phyloP scores from a whole-genome alignment of 2,329 filamentous ascomycete genomes.

The Pseudopyricularia javanii region DNA sequence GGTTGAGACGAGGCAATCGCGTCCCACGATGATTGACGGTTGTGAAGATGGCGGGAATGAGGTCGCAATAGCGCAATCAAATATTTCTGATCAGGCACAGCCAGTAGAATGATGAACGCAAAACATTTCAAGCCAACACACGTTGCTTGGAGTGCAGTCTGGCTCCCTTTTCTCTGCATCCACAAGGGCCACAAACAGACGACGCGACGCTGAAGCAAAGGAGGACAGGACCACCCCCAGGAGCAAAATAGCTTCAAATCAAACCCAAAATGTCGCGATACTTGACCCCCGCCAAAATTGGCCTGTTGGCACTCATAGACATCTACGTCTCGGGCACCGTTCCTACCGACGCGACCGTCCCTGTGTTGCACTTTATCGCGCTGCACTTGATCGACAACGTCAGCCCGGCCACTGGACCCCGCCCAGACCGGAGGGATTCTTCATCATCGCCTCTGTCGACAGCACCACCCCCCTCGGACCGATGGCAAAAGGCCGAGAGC shows the following conservation, averaged over 20 bases:
- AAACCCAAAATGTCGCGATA: conserved; percentile 41
- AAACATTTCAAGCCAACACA: not conserved
- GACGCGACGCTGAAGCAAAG: not conserved
- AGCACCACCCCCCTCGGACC: conserved; percentile 9
- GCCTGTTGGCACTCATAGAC: conserved; percentile 66
- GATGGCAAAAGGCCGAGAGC: conserved; percentile 36
- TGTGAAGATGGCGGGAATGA: too few relatives aligned
- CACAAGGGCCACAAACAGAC: not conserved
- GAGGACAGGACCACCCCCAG: too few relatives aligned
- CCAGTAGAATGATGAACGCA: not conserved
- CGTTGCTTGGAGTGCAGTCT: not conserved
- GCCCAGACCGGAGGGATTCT: conserved; percentile 2
- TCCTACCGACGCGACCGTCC: conserved; percentile 25
- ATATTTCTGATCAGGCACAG: too few relatives aligned
- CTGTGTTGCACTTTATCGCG: conserved; percentile 26
- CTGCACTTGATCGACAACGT: conserved; percentile 34
- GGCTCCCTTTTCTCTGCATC: not conserved
- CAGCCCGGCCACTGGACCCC: conserved; percentile 12
- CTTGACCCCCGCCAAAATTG: conserved; percentile 80
- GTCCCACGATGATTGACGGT: too few relatives aligned
- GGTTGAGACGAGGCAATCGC: too few relatives aligned
- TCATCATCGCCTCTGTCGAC: not conserved
- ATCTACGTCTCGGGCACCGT: conserved; percentile 62
- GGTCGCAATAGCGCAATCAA: too few relatives aligned
- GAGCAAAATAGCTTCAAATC: not conserved